Conservation (phyloP, 331 rosid genomes). For the Phaseolus coccineus region DNA sequence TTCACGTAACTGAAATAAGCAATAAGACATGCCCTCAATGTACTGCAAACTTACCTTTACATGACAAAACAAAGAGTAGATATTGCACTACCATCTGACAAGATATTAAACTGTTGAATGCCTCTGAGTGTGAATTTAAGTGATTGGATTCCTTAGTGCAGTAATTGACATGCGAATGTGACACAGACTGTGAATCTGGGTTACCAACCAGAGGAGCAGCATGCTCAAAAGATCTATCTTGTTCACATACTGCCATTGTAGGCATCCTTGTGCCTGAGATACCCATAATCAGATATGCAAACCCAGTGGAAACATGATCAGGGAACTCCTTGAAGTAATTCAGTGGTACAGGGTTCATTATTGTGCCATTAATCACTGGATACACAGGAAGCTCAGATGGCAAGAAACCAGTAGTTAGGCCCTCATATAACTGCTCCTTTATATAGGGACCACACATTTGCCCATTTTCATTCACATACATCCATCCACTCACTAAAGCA, state of each 20-base stretch:
- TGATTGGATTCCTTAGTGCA: constrained; percentile 48
- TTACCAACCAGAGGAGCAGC: constrained; percentile 47
- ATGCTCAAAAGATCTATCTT: constrained; percentile 47
- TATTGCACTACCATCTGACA: constrained; percentile 51
- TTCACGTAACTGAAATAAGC: constrained; percentile 60
- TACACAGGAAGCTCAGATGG: constrained; percentile 93
- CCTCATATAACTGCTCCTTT: constrained; percentile 86
- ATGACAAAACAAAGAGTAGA: constrained; percentile 22
- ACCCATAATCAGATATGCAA: constrained; percentile 65
- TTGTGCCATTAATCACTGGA: constrained; percentile 76
- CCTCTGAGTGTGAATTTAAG: constrained; percentile 42
- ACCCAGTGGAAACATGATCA: constrained; percentile 89
- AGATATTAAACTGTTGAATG: constrained; percentile 39
- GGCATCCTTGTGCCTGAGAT: constrained; percentile 49
- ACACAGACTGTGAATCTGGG: constrained; percentile 49
- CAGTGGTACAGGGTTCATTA: constrained; percentile 80
- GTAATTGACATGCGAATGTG: constrained; percentile 42
- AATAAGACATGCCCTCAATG: constrained; percentile 23
- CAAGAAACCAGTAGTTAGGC: constrained; percentile 86
- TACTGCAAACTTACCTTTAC: constrained; percentile 36
- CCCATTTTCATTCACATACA: constrained; percentile 87
- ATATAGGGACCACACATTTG: constrained; percentile 99
- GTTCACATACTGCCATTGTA: constrained; percentile 40
- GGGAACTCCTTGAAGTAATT: constrained; percentile 91
- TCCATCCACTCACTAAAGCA: constrained; percentile 87